Conservation (phyloP, 129 eudicot genomes). For the Chrysanthemum makinoi region DNA sequence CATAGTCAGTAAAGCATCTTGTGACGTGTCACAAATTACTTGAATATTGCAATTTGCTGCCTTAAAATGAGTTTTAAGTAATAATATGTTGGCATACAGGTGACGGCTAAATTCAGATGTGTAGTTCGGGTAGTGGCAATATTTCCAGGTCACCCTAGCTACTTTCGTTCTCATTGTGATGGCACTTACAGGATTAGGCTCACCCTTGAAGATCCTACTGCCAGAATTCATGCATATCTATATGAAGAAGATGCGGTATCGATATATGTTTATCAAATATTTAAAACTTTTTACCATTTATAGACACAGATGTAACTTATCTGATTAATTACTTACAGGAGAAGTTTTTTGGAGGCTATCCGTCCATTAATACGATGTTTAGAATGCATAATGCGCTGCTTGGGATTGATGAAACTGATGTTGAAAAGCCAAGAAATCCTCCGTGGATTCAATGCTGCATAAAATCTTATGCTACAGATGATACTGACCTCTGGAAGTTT, state of each 20-base stretch:
- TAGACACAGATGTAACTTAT: too few relatives aligned
- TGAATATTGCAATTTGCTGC: too few relatives aligned
- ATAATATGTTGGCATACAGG: constrained; percentile 34
- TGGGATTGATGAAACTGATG: constrained; percentile 28
- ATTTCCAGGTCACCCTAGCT: constrained; percentile 60
- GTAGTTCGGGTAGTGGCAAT: constrained; percentile 69
- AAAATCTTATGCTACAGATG: constrained; percentile 53
- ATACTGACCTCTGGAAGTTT: constrained; percentile 45
- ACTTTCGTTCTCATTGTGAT: constrained; percentile 44
- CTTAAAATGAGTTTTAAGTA: too few relatives aligned
- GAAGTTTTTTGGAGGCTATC: too few relatives aligned
- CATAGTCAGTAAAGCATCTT: too few relatives aligned
- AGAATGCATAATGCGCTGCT: constrained; percentile 31
- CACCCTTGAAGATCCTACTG: constrained; percentile 92
- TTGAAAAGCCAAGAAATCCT: constrained; percentile 48
- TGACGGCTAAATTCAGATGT: constrained; percentile 76
- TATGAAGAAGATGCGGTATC: constrained; percentile 79
- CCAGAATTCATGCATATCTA: constrained; percentile 73
- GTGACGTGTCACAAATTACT: too few relatives aligned
- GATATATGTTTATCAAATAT: not conserved
- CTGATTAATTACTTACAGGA: too few relatives aligned
- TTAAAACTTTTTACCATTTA: not conserved
- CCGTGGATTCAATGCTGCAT: constrained; percentile 69
- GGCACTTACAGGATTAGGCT: constrained; percentile 70
- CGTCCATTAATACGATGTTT: too few relatives aligned